phyloP scores from a whole-genome alignment of 1,139 yeast genomes.

The Sugiyamaella castrensis region DNA sequence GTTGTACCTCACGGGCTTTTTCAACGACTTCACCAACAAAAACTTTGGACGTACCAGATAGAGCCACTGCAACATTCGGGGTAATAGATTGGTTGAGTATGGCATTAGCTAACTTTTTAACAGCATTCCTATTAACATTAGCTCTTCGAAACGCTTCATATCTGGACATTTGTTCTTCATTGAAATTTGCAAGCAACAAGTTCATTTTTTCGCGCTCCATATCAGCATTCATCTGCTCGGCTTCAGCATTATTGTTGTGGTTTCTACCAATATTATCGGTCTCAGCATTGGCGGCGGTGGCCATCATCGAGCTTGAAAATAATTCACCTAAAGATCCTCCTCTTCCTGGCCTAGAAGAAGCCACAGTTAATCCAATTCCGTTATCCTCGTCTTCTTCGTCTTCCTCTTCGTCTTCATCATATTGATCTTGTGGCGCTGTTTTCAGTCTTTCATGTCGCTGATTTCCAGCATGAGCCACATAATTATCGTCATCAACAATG shows the following conservation, averaged over 20 bases:
- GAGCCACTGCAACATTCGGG: constrained; percentile 72
- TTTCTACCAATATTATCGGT: constrained; percentile 3
- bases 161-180: constrained; percentile 79
- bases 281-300: constrained; percentile 26
- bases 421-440: neutral
- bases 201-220: constrained; percentile 53
- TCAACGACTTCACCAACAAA: constrained; percentile 87
- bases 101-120: constrained; percentile 75
- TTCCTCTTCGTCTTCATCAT: constrained; percentile 17
- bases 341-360: constrained; percentile 1
- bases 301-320: neutral
- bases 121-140: constrained; percentile 72
- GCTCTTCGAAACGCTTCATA: constrained; percentile 87
- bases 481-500: constrained; percentile 3
- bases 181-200: constrained; percentile 66
- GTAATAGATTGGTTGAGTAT: constrained; percentile 82
- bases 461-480: constrained; percentile 4
- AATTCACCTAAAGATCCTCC: neutral
- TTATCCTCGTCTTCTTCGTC: constrained; percentile 24
- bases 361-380: constrained; percentile 11
- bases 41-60: constrained; percentile 86
- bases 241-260: neutral
- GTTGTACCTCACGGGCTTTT: constrained; percentile 62
- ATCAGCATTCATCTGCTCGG: constrained; percentile 21
- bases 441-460: neutral